Conservation (phyloP, 2,329 filamentous ascomycete genomes). For the Ophiosphaerella narmari region DNA sequence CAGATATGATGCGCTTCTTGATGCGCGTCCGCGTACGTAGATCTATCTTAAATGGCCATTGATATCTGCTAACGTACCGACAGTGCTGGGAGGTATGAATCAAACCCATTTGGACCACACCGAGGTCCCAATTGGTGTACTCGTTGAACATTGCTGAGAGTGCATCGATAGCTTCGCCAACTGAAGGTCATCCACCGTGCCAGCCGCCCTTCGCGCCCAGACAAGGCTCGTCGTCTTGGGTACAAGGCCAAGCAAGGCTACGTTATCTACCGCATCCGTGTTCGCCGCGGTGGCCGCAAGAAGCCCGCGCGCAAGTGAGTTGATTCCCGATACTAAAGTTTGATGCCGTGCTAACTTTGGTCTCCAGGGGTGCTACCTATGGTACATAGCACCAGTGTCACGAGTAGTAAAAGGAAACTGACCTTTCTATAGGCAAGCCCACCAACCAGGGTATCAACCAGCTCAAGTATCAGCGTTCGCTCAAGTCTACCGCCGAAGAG, state of each 20-base stretch:
- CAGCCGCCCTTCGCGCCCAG: slow-evolving; percentile 94
- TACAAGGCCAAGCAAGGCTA: slow-evolving; percentile 99
- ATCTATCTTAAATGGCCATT: slow-evolving; percentile 7
- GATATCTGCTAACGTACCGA: slow-evolving; percentile 35
- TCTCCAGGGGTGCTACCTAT: slow-evolving; percentile 84
- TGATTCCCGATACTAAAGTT: background rate
- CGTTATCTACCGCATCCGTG: slow-evolving; percentile 99
- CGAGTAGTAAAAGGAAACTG: slow-evolving; percentile 17
- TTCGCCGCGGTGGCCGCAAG: slow-evolving; percentile 99
- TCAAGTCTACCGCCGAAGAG: slow-evolving; percentile 97
- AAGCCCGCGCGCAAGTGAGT: slow-evolving; percentile 77
- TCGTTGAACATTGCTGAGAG: slow-evolving; percentile 99
- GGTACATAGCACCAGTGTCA: slow-evolving; percentile 61
- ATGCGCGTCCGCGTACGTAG: slow-evolving; percentile 69
- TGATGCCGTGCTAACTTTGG: slow-evolving; percentile 30
- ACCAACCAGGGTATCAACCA: slow-evolving; percentile 99
- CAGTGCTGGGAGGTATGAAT: slow-evolving; percentile 89
- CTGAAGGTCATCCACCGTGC: slow-evolving; percentile 99
- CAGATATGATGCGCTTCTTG: slow-evolving; percentile 99
- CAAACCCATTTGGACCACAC: slow-evolving; percentile 24
- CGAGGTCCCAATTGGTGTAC: slow-evolving; percentile 61
- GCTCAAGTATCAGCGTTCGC: slow-evolving; percentile 99
- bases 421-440: slow-evolving; percentile 78
- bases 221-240: slow-evolving; percentile 99
- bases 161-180: slow-evolving; percentile 99